These are phyloP conservation scores for Colletotrichum ledebouriae DNA, from an alignment of 2,329 filamentous ascomycete species.

Conservation along the genomic window DNA sequence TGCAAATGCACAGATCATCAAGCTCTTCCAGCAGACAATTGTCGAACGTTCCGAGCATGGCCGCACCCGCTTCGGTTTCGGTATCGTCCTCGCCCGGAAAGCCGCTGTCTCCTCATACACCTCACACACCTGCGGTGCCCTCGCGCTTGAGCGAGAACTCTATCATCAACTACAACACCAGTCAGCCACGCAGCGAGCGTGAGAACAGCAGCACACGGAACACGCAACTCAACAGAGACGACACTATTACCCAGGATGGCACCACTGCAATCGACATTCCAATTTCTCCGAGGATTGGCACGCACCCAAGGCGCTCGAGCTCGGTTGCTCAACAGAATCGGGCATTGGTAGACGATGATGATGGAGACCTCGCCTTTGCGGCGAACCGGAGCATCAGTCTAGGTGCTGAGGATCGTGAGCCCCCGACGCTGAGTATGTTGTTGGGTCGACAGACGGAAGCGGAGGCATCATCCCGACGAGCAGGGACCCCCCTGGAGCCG, in stretches of 20 bases:
- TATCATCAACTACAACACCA: conserved; percentile 74
- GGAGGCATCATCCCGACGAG: conserved; percentile 45
- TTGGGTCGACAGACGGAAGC: conserved; percentile 62
- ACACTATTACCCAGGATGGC: conserved; percentile 62
- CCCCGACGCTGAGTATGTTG: conserved; percentile 74
- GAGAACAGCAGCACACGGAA: conserved; percentile 46
- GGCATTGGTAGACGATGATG: conserved; percentile 68
- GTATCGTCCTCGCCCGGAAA: conserved; percentile 92
- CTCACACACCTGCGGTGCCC: conserved; percentile 93
- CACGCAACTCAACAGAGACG: conserved; percentile 52
- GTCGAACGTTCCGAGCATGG: conserved; percentile 73
- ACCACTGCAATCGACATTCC: conserved; percentile 81
- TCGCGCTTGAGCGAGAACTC: conserved; percentile 94
- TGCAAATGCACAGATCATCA: conserved; percentile 85
- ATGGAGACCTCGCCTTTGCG: conserved; percentile 71
- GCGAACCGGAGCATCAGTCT: conserved; percentile 77
- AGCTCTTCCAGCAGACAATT: conserved; percentile 76
- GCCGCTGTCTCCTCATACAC: conserved; percentile 88
- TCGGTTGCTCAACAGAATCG: conserved; percentile 76
- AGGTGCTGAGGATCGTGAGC: conserved; percentile 73
- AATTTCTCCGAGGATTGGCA: conserved; percentile 73
- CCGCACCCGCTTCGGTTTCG: conserved; percentile 81
- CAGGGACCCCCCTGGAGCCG: conserved; percentile 53
- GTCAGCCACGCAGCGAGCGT: conserved; percentile 48
- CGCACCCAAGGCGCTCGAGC: conserved; percentile 73